Conservation (phyloP, 306 rosid genomes). For the Erythrophleum fordii region DNA sequence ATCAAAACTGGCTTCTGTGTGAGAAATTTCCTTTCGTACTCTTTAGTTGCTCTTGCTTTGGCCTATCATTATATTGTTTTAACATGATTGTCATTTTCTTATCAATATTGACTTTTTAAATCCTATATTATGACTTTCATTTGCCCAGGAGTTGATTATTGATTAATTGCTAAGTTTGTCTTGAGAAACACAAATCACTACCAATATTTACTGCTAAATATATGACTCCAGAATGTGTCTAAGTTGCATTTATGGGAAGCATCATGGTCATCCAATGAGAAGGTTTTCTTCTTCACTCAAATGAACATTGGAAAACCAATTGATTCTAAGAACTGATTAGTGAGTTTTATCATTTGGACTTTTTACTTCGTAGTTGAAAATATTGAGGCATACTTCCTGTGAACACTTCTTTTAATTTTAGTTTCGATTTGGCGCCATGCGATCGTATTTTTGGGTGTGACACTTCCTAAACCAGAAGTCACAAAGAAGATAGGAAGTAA, state of each 20-base stretch:
- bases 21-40: slow-evolving; percentile 60
- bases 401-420: no score
- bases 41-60: slow-evolving; percentile 4
- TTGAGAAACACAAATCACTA: slow-evolving; percentile 7
- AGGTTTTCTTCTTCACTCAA: neutral
- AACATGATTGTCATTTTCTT: slow-evolving; percentile 17
- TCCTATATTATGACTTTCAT: neutral
- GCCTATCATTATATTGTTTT: neutral
- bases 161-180: slow-evolving; percentile 19
- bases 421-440: no score
- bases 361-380: neutral
- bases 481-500: neutral
- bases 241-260: neutral
- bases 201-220: neutral
- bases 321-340: neutral
- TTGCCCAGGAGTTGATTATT: neutral
- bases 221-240: neutral
- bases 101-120: slow-evolving; percentile 1
- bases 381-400: no score
- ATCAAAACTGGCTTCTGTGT: slow-evolving; percentile 90
- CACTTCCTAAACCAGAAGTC: neutral
- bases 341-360: neutral
- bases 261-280: slow-evolving; percentile 5
- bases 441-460: neutral
- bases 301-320: no score